phyloP scores from a whole-genome alignment of 148 eudicot species.

The Tetragonia tetragonoides region DNA sequence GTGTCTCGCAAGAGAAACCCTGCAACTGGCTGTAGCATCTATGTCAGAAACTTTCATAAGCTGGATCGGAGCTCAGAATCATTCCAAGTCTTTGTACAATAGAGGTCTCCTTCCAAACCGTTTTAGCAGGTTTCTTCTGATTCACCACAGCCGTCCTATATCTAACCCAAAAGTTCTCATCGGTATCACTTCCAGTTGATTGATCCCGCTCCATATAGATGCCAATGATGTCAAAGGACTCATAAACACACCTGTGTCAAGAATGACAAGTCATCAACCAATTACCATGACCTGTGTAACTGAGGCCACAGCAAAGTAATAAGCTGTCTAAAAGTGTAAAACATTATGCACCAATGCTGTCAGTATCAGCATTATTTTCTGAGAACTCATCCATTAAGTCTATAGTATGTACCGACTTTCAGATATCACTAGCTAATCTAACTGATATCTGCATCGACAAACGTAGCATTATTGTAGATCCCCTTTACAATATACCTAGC shows the following conservation, averaged over 20 bases:
- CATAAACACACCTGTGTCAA: slow-evolving; percentile 76
- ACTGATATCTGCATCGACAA: no score
- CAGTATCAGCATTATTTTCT: slow-evolving; percentile 51
- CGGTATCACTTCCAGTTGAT: slow-evolving; percentile 81
- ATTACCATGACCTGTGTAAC: slow-evolving; percentile 15
- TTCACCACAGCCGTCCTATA: slow-evolving; percentile 94
- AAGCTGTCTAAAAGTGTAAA: background rate
- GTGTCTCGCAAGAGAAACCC: slow-evolving; percentile 89
- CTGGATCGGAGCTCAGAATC: slow-evolving; percentile 97
- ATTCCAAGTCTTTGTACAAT: slow-evolving; percentile 99
- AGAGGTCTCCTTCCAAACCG: slow-evolving; percentile 97
- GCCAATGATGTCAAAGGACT: slow-evolving; percentile 96
- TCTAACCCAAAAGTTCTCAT: slow-evolving; percentile 95
- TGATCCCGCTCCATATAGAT: slow-evolving; percentile 97
- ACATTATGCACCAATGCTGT: slow-evolving; percentile 30
- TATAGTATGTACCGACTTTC: no score
- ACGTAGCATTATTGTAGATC: no score
- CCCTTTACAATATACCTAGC: no score
- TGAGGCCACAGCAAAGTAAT: slow-evolving; percentile 10
- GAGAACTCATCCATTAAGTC: slow-evolving; percentile 53
- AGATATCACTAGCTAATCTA: no score
- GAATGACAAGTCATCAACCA: slow-evolving; percentile 23
- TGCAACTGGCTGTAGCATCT: slow-evolving; percentile 80
- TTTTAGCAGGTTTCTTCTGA: slow-evolving; percentile 84
- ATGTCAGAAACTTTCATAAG: slow-evolving; percentile 95